Conservation (phyloP, 129 eudicot genomes). For the Chrysanthemum lavandulifolium region DNA sequence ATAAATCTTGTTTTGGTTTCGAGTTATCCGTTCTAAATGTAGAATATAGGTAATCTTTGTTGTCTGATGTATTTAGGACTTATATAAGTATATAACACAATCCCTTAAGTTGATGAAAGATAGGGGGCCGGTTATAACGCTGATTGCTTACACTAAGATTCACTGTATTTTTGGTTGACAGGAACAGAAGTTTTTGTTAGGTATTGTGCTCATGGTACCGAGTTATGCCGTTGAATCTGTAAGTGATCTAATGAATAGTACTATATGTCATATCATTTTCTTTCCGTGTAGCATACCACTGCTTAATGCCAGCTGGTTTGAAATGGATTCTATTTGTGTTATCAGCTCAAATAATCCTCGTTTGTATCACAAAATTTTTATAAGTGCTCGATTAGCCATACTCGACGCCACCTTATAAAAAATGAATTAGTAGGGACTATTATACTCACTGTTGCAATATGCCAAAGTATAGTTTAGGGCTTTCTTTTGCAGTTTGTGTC, state of each 20-base stretch:
- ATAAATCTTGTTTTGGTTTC: too few relatives aligned
- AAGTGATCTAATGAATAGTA: conserved; percentile 43
- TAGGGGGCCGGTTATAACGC: neutral
- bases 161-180: conserved; percentile 29
- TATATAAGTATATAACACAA: conserved; percentile 1
- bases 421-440: neutral
- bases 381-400: too few relatives aligned
- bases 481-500: conserved; percentile 71
- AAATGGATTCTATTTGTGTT: neutral
- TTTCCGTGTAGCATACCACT: neutral
- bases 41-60: neutral
- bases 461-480: conserved; percentile 1
- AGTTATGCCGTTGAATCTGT: conserved; percentile 97
- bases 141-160: conserved; percentile 6
- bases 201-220: conserved; percentile 90
- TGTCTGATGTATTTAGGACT: neutral
- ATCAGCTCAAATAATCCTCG: neutral
- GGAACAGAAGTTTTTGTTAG: conserved; percentile 97
- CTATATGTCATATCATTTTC: neutral
- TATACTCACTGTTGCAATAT: neutral
- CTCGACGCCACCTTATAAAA: neutral
- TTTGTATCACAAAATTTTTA: neutral
- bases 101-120: neutral
- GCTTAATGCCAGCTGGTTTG: neutral
- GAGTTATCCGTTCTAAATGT: neutral